These are phyloP conservation scores for Pyrus hybrid DNA, from an alignment of 331 rosid species.

Conservation along the genomic window DNA sequence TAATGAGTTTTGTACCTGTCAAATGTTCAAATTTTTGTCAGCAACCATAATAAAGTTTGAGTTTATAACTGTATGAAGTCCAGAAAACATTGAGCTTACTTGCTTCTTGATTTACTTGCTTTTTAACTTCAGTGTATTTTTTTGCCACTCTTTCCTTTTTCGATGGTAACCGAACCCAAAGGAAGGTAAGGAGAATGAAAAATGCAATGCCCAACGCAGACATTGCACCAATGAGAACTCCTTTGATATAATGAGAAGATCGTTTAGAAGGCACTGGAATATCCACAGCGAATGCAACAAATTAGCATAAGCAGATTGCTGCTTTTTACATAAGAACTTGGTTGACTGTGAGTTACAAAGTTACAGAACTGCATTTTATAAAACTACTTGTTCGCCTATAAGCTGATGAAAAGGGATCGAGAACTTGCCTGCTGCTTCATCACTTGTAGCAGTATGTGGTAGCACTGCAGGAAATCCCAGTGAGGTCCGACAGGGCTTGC, in stretches of 20 bases:
- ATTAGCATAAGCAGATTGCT: constrained; percentile 1
- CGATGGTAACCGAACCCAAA: constrained; percentile 55
- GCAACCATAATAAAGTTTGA: background rate
- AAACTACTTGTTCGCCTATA: background rate
- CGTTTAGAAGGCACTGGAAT: constrained; percentile 65
- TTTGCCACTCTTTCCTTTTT: constrained; percentile 73
- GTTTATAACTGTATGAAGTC: background rate
- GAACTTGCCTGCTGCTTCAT: constrained; percentile 70
- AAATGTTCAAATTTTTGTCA: background rate
- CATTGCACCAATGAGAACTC: constrained; percentile 70
- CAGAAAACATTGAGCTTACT: constrained; percentile 36
- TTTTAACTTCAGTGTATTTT: constrained; percentile 63
- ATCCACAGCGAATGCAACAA: background rate
- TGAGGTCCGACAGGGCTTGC: constrained; percentile 78
- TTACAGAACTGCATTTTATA: background rate
- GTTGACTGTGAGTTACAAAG: background rate
- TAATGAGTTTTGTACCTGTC: constrained; percentile 85
- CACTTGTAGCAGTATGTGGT: constrained; percentile 63
- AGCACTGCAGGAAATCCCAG: constrained; percentile 88
- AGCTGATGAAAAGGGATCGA: background rate
- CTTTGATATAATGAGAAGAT: constrained; percentile 66
- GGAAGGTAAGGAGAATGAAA: constrained; percentile 44
- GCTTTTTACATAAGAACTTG: background rate
- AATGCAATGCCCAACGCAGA: constrained; percentile 53
- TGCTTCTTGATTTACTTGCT: constrained; percentile 59